Conservation (phyloP, 192 early-diverging fungal species). For the Gonapodya sp. region DNA sequence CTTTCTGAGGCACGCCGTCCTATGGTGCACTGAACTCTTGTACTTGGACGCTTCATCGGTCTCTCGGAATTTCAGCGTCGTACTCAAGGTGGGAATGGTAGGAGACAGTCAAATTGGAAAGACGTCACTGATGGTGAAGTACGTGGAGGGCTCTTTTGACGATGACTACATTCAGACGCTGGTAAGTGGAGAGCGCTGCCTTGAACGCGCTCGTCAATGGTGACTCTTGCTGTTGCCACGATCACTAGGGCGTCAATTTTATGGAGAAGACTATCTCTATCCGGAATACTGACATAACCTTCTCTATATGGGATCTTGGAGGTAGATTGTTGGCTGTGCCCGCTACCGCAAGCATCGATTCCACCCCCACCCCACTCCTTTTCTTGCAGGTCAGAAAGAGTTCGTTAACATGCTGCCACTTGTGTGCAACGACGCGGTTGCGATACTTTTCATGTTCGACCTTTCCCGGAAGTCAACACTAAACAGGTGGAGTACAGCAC, state of each 20-base stretch:
- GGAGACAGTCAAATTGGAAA: slow-evolving; percentile 96
- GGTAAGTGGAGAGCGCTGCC: slow-evolving; percentile 31
- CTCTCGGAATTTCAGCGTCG: slow-evolving; percentile 41
- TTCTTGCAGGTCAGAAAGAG: slow-evolving; percentile 72
- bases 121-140: slow-evolving; percentile 94
- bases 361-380: slow-evolving; percentile 1
- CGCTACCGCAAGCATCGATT: not conserved
- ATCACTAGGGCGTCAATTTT: slow-evolving; percentile 73
- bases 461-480: slow-evolving; percentile 80
- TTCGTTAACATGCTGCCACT: slow-evolving; percentile 96
- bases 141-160: slow-evolving; percentile 90
- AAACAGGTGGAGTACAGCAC: slow-evolving; percentile 29
- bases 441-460: slow-evolving; percentile 95
- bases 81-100: slow-evolving; percentile 92
- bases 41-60: not conserved
- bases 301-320: slow-evolving; percentile 97
- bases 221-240: not conserved
- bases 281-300: slow-evolving; percentile 83
- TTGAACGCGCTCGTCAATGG: not conserved
- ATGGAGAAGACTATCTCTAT: slow-evolving; percentile 93
- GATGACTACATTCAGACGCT: slow-evolving; percentile 93
- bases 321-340: slow-evolving; percentile 45
- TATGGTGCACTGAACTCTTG: too few species aligned
- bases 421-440: slow-evolving; percentile 93
- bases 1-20: not conserved